A percentile compares a stretch with the other conserved stretches of the same genome.
phyloP scores from a whole-genome alignment of 176 grass and related monocot genomes.

The Oryza longistaminata region DNA sequence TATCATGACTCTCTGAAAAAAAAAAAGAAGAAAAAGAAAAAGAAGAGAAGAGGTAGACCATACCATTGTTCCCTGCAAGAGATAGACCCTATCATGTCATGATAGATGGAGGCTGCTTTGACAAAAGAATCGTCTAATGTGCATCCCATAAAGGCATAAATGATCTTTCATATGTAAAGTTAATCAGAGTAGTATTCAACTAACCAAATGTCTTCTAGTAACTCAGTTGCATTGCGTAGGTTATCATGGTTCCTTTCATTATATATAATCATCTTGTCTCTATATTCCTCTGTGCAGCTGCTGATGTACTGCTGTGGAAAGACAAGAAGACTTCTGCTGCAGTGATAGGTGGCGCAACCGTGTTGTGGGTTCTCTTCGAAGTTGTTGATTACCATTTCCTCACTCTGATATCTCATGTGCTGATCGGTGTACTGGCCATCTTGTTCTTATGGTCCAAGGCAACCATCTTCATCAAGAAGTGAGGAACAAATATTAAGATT shows the following conservation, averaged over 20 bases:
- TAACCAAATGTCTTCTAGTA: slow-evolving; percentile 1
- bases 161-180: background rate
- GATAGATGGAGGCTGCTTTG: background rate
- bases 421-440: slow-evolving; percentile 50
- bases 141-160: background rate
- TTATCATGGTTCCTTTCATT: background rate
- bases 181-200: background rate
- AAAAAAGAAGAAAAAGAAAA: background rate
- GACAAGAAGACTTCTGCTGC: slow-evolving; percentile 69
- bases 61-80: background rate
- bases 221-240: background rate
- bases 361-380: slow-evolving; percentile 79
- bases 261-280: background rate
- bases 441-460: slow-evolving; percentile 79
- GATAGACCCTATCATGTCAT: background rate
- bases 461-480: slow-evolving; percentile 72
- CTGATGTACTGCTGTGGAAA: slow-evolving; percentile 84
- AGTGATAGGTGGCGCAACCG: slow-evolving; percentile 66
- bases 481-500: slow-evolving; percentile 1
- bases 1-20: background rate
- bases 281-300: slow-evolving; percentile 50
- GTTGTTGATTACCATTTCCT: slow-evolving; percentile 71
- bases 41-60: background rate
- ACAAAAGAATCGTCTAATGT: background rate
- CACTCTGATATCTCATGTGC: slow-evolving; percentile 58